Base-by-base conservation (phyloP, 2,329 filamentous ascomycete species). In the Colletotrichum orchidophilum region DNA sequence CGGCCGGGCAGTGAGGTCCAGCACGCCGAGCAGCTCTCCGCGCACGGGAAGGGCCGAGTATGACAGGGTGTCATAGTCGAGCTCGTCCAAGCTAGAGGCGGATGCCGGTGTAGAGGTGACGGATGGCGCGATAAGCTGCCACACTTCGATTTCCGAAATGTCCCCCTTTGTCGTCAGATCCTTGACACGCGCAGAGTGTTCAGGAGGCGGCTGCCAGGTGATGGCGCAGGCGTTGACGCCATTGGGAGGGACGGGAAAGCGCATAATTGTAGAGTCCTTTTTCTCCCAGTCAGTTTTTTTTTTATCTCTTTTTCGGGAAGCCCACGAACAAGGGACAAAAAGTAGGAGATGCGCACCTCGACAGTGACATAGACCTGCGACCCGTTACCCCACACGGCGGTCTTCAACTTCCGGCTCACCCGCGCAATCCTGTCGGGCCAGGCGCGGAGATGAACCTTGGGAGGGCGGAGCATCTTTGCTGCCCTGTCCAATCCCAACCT, bases 11-110 rank as follows among this genome's bases (percentile, higher is more conserved):
- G 26, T 18, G 18, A 57, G 63, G 26, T 66, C 39, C 11, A 66
- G 63, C 35, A 66, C 54, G 27, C 63, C 63, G 12, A 66, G 63
- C 21, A 66, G 55, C 55, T 66, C 63, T 31, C 63, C 63, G 13
- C 63, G 63, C 13, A 66, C 63, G 29, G 63, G 63, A 6, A 66
- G 35, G 9, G 54, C 52, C 21, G 63, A 66, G 46, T 66, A 66
- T 27, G 63, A 66, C 24, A 66, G 3, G 3, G 54, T 66, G 29
- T 66, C 54, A n/a, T 66, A 66, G 42, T 66, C 54, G 42, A 66
- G 54, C 54, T 61, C 54, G 27, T 61, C 63, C 29, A 46, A n/a
- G 39, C n/a, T n/a, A 8, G 39, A n/a, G 39, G 39, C 18, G n/a
- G 39, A 46, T 3, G 15, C 18, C 8, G 39, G 39, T 3, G 18